Evolutionary conservation across 495 filamentous ascomycete genomes (phyloP).

Genomic region (Aspergillus saccharolyticus): DNA sequence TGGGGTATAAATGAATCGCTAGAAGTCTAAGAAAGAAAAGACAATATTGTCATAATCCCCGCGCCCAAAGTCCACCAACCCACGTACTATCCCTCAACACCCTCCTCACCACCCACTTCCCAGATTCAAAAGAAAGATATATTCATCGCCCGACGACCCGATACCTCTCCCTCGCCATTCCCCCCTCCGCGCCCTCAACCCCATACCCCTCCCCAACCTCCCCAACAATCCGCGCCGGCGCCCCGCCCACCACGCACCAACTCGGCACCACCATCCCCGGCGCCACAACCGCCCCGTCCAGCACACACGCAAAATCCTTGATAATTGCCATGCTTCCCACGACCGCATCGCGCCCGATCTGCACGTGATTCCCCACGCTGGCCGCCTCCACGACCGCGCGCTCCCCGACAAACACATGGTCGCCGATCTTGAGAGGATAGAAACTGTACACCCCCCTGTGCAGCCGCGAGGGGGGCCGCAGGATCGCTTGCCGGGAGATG

Average conservation of each 20-base stretch:
- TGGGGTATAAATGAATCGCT: conserved; percentile 7
- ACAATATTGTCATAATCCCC: no score
- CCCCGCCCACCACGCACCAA: conserved; percentile 77
- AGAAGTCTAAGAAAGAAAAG: no score
- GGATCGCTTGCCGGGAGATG: conserved; percentile 63
- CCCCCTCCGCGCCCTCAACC: conserved; percentile 45
- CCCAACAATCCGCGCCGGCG: conserved; percentile 75
- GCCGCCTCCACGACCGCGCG: conserved; percentile 71
- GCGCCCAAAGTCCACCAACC: conserved; percentile 5
- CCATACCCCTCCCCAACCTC: conserved; percentile 80
- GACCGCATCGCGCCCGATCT: conserved; percentile 68
- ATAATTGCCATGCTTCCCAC: conserved; percentile 83
- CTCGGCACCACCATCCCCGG: conserved; percentile 86
- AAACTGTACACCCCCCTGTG: conserved; percentile 56
- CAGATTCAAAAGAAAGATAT: background rate
- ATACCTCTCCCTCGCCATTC: conserved; percentile 46
- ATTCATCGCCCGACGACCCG: conserved; percentile 35
- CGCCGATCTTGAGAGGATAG: conserved; percentile 83
- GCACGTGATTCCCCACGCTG: conserved; percentile 72
- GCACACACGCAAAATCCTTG: conserved; percentile 80
- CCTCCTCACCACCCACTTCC: background rate
- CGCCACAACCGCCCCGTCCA: conserved; percentile 78
- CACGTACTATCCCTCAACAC: background rate
- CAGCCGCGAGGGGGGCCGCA: conserved; percentile 72
- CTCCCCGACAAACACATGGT: conserved; percentile 84